Percentiles rank a stretch among this genome's conserved stretches.
Conservation (phyloP, 306 rosid genomes). For the Citrullus colocynthis region DNA sequence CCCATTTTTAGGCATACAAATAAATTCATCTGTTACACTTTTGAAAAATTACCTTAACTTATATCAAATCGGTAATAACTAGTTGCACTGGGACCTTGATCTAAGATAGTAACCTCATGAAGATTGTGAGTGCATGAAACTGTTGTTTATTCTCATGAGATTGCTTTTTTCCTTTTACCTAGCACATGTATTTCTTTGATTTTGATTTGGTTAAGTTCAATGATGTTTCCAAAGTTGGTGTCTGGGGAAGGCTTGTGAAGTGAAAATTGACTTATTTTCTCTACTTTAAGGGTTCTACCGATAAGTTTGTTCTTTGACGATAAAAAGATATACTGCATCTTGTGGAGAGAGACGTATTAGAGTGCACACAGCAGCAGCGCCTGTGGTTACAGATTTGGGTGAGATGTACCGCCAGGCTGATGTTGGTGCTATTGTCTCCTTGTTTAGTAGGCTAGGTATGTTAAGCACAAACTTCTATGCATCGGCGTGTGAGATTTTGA, state of each 20-base stretch:
- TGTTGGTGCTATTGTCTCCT: conserved; percentile 71
- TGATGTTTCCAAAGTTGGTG: conserved; percentile 1
- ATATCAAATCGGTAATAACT: not conserved
- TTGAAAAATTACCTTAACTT: not conserved
- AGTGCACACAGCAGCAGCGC: conserved; percentile 87
- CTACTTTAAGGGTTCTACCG: not conserved
- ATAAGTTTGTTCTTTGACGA: conserved; percentile 36
- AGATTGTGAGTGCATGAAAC: not conserved
- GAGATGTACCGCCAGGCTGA: conserved; percentile 90
- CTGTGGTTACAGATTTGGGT: conserved; percentile 77
- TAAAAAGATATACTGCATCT: conserved; percentile 82
- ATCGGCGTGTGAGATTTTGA: not conserved
- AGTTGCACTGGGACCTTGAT: not conserved
- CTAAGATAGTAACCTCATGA: not conserved
- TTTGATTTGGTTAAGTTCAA: not conserved
- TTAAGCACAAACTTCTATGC: conserved; percentile 9
- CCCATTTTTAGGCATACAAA: not conserved
- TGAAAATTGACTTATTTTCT: conserved; percentile 1
- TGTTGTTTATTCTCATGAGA: not conserved
- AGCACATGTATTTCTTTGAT: not conserved
- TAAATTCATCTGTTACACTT: not conserved
- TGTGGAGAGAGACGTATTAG: conserved; percentile 98
- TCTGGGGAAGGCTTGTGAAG: not conserved
- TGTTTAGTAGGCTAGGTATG: conserved; percentile 80
- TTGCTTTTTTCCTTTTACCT: not conserved